Evolutionary conservation across 1,139 yeast genomes (phyloP).

Genomic region (Pneumocystis jirovecii): DNA sequence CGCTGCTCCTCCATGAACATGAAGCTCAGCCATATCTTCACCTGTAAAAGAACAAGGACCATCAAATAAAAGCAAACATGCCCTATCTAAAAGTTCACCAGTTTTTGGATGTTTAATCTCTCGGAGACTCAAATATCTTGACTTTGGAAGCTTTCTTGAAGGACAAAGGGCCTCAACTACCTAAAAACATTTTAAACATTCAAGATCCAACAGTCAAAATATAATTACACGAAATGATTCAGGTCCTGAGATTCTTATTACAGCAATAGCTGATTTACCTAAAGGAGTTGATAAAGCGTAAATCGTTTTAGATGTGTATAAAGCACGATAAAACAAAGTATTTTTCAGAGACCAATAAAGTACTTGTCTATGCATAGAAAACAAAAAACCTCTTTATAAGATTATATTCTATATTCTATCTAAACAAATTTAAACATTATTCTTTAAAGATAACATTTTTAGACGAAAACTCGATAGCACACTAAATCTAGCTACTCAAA

Average conservation of each 20-base stretch:
- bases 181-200: not conserved
- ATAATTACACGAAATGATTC: conserved; percentile 18
- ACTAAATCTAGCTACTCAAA: not conserved
- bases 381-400: not conserved
- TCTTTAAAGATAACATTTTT: not conserved
- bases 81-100: conserved; percentile 49
- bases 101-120: conserved; percentile 24
- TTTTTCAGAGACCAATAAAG: not conserved
- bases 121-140: conserved; percentile 15
- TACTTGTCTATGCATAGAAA: not conserved
- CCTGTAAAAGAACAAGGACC: conserved; percentile 85
- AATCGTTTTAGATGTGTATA: conserved; percentile 34
- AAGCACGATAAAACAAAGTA: not conserved
- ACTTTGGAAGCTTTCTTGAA: conserved; percentile 34
- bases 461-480: not conserved
- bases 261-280: conserved; percentile 75
- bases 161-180: conserved; percentile 18
- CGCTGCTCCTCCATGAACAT: conserved; percentile 87
- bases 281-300: conserved; percentile 81
- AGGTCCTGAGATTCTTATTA: conserved; percentile 69
- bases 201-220: not conserved
- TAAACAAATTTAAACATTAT: not conserved
- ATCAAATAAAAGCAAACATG: conserved; percentile 52
- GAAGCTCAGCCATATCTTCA: conserved; percentile 75
- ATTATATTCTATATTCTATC: not conserved